A percentile compares a stretch with the other conserved stretches of the same genome.
Conservation (phyloP, 306 rosid species). For the Cucurbita pepo region DNA sequence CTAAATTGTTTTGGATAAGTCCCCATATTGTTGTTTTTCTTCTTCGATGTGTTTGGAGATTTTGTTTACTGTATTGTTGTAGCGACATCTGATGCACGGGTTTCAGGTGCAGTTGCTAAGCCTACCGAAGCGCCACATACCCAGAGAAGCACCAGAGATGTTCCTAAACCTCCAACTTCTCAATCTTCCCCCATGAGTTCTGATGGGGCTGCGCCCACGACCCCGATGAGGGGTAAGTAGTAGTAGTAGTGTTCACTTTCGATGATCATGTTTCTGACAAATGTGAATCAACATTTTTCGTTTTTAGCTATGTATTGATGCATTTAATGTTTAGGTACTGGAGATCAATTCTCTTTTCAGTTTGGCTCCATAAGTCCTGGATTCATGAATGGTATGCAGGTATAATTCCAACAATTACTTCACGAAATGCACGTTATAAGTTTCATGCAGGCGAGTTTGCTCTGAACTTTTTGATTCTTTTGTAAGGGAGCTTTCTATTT, state of each 20-base stretch:
- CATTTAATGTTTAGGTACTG: slow-evolving; percentile 26
- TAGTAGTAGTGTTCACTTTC: not conserved
- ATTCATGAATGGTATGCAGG: slow-evolving; percentile 58
- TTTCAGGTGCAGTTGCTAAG: slow-evolving; percentile 35
- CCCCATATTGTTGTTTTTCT: not conserved
- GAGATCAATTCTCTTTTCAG: slow-evolving; percentile 61
- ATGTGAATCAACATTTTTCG: not conserved
- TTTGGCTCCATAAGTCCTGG: slow-evolving; percentile 80
- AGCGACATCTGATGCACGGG: slow-evolving; percentile 42
- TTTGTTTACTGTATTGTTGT: not conserved
- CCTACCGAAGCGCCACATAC: slow-evolving; percentile 35
- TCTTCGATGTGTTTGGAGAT: not conserved
- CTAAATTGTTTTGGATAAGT: not conserved
- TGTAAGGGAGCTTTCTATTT: not conserved
- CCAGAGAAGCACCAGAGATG: slow-evolving; percentile 40
- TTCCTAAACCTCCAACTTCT: slow-evolving; percentile 61
- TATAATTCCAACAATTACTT: slow-evolving; percentile 14
- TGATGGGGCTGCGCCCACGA: slow-evolving; percentile 20
- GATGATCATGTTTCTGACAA: not conserved
- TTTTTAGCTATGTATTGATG: not conserved
- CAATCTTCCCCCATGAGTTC: slow-evolving; percentile 38
- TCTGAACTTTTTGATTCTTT: not conserved
- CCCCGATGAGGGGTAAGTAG: slow-evolving; percentile 49
- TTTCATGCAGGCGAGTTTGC: not conserved
- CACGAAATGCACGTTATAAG: slow-evolving; percentile 1